Evolutionary conservation across 2,329 filamentous ascomycete genomes (phyloP).

Genomic region (Sporothrix humicola): DNA sequence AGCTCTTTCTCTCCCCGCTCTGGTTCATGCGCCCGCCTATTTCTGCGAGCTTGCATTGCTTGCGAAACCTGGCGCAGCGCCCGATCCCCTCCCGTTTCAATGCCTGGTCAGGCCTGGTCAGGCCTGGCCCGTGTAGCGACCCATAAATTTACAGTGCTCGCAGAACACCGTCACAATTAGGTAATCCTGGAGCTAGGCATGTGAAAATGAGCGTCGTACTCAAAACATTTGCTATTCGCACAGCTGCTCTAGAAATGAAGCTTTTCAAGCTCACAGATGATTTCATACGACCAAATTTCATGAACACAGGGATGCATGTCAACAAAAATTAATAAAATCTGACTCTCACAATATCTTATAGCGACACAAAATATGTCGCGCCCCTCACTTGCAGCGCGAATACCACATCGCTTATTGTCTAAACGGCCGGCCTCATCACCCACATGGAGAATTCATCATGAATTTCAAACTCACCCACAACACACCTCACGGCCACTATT

Average conservation of each 20-base stretch:
- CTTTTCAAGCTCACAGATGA: background rate
- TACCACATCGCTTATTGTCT: background rate
- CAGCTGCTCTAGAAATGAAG: background rate
- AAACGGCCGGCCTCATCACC: background rate
- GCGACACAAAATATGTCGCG: background rate
- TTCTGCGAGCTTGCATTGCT: background rate
- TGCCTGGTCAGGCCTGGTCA: background rate
- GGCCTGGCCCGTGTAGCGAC: slow-evolving; percentile 23
- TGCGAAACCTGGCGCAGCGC: background rate
- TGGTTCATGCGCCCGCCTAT: slow-evolving; percentile 45
- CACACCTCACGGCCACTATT: background rate
- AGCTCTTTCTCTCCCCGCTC: background rate
- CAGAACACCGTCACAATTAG: slow-evolving; percentile 24
- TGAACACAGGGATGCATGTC: background rate
- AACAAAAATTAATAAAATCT: background rate
- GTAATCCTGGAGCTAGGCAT: slow-evolving; percentile 16
- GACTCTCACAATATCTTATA: background rate
- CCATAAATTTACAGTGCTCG: background rate
- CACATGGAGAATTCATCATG: background rate
- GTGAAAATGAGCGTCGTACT: background rate
- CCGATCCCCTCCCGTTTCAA: background rate
- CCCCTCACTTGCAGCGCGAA: background rate
- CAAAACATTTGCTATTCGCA: background rate
- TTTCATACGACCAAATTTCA: background rate
- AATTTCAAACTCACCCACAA: background rate